Base-by-base conservation (phyloP, 2,329 filamentous ascomycete genomes). In the Xylaria polymorpha region DNA sequence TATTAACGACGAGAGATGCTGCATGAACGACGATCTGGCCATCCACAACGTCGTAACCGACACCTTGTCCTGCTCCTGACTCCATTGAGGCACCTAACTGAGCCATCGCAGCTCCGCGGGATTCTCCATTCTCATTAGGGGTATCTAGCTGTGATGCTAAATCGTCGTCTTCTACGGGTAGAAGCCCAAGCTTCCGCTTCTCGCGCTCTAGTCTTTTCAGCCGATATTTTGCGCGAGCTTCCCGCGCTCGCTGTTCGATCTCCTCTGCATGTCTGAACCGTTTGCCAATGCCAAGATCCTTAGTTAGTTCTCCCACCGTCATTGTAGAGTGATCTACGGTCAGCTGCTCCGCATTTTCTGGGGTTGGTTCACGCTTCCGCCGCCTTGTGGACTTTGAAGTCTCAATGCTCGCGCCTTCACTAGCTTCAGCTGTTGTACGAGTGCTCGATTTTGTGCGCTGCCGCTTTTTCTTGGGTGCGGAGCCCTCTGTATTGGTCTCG, bases 201-300 rank as follows among this genome's bases (percentile, higher is more conserved):
- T 77, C 77, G 20, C 71, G 69, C 41, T 74, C 72, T 6, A 78
- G 80, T 69, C 70, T 86, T 82, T 53, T 84, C 81, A 71, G 74
- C 63, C 81, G 81, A 44, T 75, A 72, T 35, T 69, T 74, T 43
- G 72, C 73, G 29, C 77, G 77, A 35, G 75, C 74, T 64, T 84
- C 81, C 60, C 86, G 82, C 80, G 93, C 87, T 51, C 92, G 88
- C 72, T 90, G 85, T 50, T 89, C 88, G 74, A 96, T 90, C 75
- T 92, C 89, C 74, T 90, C 88, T 73, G 94, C 92, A 3, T 90
- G 87, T 75, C 90, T 90, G 65, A 93, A 94, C 68, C 91, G 90
- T 78, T 92, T 92, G 66, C 93, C 93, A 65, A 91, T 90, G 25
- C 86, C 85, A 61, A 92, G 82, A 75, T 93, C 91, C 70, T 86